Percentiles rank a stretch among this genome's conserved stretches.
These are phyloP conservation scores for Microbotryum silenes-acaulis DNA, from an alignment of 1,284 basidiomycete genomes.

Conservation along the genomic window DNA sequence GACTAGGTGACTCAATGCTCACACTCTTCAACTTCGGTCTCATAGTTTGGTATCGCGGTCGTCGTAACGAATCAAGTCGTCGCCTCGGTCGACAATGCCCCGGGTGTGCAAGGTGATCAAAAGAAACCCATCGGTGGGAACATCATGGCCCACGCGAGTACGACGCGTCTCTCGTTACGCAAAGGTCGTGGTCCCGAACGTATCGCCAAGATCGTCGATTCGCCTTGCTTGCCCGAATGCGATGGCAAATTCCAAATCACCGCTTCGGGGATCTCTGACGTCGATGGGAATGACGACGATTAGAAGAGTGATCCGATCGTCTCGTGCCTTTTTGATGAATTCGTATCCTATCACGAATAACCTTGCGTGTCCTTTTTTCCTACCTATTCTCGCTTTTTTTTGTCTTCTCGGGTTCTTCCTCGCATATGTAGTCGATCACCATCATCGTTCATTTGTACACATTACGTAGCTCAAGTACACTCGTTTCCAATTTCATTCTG, in stretches of 20 bases:
- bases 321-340: not conserved
- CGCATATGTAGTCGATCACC: not conserved
- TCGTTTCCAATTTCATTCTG: not conserved
- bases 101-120: conserved; percentile 65
- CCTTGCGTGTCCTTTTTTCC: not conserved
- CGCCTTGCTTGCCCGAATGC: conserved; percentile 93
- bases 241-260: conserved; percentile 85
- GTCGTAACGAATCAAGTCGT: conserved; percentile 99
- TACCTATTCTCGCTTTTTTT: not conserved
- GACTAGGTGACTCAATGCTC: too few relatives aligned
- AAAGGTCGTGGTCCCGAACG: conserved; percentile 90
- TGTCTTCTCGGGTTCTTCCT: not conserved
- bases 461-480: not conserved
- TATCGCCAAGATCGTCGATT: conserved; percentile 95
- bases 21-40: conserved; percentile 3
- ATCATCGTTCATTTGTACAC: not conserved
- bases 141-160: conserved; percentile 92
- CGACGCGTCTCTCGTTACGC: conserved; percentile 82
- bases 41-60: conserved; percentile 90
- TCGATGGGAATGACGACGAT: conserved; percentile 24
- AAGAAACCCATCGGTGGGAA: conserved; percentile 98
- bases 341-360: not conserved
- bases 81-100: conserved; percentile 82
- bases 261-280: conserved; percentile 42
- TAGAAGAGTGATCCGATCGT: not conserved